Evolutionary conservation across 805 yeast genomes (phyloP), one percentile per base, ranked within the genome.

Genomic region (Starmerella apis): DNA sequence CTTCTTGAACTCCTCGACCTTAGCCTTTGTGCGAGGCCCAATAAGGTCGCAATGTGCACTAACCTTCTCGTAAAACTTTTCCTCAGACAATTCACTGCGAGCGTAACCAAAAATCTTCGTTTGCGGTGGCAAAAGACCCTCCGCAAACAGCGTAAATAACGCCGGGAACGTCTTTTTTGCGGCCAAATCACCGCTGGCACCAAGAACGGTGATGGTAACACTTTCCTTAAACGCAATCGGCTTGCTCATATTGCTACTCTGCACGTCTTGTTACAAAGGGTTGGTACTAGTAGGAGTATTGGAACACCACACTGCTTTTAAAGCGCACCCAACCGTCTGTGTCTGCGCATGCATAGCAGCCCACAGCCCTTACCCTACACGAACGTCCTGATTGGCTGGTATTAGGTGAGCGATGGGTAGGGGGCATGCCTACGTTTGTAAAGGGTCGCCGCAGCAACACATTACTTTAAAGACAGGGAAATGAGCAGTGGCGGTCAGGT

Each of bases 41-140:
- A 71, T 64, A 38, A 73, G 70, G 57, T 75, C 75, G 68, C 92
- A 76, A 66, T 74, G 74, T 27, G 78, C 77, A 54, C 73, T 72
- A 58, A 88, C 74, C 63, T 94, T 76, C 43, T 71, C 68, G 61
- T 78, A 78, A 66, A 86, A 76, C 32, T 84, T 92, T 20, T 76
- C 83, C 33, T 72, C 71, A 27, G 75, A 63, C 68, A 92, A 67
- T 46, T 83, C 73, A 19, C 96, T 81, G 61, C 98, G 77, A 25
- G 98, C 98, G 65, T 84, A 92, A 23, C 98, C 98, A 57, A 85
- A 75, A 61, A 92, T 86, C 62, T 78, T 78, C 33, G 83, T 79
- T 25, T 80, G 66, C 11, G 70, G 61, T 9, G 94, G 85, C 50
- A 90, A 72, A 57, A 78, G 79, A 36, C 94, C 95, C 64, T 88